These are phyloP conservation scores for Cadophora luteo-olivacea DNA, from an alignment of 2,329 filamentous ascomycete species.

Conservation along the genomic window DNA sequence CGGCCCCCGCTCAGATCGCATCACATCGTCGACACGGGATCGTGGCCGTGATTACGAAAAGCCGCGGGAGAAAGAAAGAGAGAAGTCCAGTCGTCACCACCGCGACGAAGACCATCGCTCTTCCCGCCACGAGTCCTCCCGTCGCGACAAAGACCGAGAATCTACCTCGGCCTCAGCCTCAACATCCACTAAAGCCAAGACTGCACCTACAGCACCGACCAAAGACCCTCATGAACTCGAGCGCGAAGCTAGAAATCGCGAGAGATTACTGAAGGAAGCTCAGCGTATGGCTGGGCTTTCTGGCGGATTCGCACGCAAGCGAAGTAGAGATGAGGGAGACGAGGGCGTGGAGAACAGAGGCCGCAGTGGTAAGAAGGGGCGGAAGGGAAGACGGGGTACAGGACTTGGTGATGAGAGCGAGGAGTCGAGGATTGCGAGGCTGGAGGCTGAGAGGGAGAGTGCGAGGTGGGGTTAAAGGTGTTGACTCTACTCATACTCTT, in stretches of 20 bases:
- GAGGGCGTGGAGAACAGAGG: conserved; percentile 49
- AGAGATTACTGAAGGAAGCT: conserved; percentile 71
- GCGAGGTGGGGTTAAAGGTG: conserved; percentile 44
- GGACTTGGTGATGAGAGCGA: conserved; percentile 39
- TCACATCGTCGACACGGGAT: conserved; percentile 50
- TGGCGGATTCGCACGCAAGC: conserved; percentile 48
- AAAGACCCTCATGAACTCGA: conserved; percentile 65
- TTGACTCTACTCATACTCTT: not conserved
- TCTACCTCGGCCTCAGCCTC: conserved; percentile 9
- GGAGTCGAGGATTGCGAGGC: conserved; percentile 47
- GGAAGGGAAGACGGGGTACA: conserved; percentile 47
- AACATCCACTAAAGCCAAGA: conserved; percentile 15
- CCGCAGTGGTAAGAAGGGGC: conserved; percentile 54
- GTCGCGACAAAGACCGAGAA: conserved; percentile 6
- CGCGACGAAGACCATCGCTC: conserved; percentile 13
- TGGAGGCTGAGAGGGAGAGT: conserved; percentile 66
- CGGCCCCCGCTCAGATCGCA: conserved; percentile 40
- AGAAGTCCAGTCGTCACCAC: conserved; percentile 24
- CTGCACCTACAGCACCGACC: conserved; percentile 21
- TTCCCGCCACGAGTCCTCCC: conserved; percentile 18
- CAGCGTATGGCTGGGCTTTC: conserved; percentile 66
- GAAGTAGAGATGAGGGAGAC: conserved; percentile 55
- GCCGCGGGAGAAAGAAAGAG: conserved; percentile 35
- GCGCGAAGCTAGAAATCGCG: conserved; percentile 69
- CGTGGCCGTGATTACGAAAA: conserved; percentile 47